Base-by-base conservation (phyloP, 495 filamentous ascomycete species). In the Bacidia rubella region DNA sequence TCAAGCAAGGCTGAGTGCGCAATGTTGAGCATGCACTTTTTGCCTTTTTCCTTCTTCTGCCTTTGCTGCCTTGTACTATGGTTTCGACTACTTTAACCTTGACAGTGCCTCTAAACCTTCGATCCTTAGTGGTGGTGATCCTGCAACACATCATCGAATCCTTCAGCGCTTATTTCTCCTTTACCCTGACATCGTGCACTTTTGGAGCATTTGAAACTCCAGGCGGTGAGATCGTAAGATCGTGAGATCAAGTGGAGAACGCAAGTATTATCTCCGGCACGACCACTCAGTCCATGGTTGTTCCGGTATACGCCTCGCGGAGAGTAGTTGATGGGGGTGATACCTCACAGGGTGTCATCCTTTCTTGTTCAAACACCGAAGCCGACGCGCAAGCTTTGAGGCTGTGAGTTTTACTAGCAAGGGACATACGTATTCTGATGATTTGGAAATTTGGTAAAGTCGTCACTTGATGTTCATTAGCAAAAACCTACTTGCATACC, bases 201-300 rank as follows among this genome's bases (percentile, higher is more conserved):
- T 35, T 35, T 35, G 15, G 29, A 35, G 5, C 29, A 7, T 35
- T n/a, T n/a, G n/a, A n/a, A n/a, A n/a, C n/a, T n/a, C n/a, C n/a
- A n/a, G n/a, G n/a, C n/a, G n/a, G n/a, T n/a, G n/a, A n/a, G n/a
- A n/a, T n/a, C n/a, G n/a, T n/a, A n/a, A n/a, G n/a, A n/a, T n/a
- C n/a, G n/a, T n/a, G n/a, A n/a, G n/a, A n/a, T n/a, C n/a, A 15
- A 35, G 5, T 15, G 15, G 7, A 5, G 46, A 46, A 19, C 55
- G 71, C 72, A 66, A 65, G 57, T 55, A 67, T 63, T 74, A 74
- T 75, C 73, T 69, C 71, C 73, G 67, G 66, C 54, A 68, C 70
- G 70, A 68, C 63, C 70, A 60, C 59, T 60, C 46, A 47, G 49
- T 47, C 53, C 19, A 70, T 74, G 72, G 66, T 73, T 72, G 71